Conservation (phyloP, 345 rosid species). For the Euphorbia lathyris region DNA sequence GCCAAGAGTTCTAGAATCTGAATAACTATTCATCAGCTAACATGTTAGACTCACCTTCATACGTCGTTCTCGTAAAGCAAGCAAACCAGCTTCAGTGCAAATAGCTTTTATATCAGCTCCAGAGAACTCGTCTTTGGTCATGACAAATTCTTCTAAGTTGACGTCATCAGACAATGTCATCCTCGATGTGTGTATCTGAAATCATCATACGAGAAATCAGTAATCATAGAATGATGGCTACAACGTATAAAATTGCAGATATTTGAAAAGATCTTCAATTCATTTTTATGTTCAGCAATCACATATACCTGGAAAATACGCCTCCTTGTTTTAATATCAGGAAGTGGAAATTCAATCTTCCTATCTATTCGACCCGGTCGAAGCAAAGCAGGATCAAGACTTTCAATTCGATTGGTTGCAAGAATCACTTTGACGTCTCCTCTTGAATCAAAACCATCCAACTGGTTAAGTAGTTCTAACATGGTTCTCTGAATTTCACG, state of each 20-base stretch:
- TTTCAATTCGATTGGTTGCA: conserved; percentile 92
- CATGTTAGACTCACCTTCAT: conserved; percentile 62
- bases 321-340: conserved; percentile 97
- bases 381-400: conserved; percentile 95
- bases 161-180: conserved; percentile 98
- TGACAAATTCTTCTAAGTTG: conserved; percentile 94
- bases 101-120: conserved; percentile 98
- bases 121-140: conserved; percentile 97
- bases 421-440: conserved; percentile 98
- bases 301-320: conserved; percentile 83
- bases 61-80: conserved; percentile 91
- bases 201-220: background rate
- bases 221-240: background rate
- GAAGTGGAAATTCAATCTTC: conserved; percentile 95
- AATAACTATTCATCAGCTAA: background rate
- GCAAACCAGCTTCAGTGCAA: conserved; percentile 96
- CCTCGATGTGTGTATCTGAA: conserved; percentile 89
- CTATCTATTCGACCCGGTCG: conserved; percentile 95
- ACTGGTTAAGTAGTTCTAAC: conserved; percentile 91
- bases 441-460: conserved; percentile 96
- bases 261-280: background rate
- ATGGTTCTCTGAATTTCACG: conserved; percentile 98
- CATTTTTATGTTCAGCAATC: background rate
- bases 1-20: background rate
- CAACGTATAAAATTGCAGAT: too few relatives aligned